Evolutionary conservation across 495 filamentous ascomycete genomes (phyloP), one percentile per base, ranked within the genome.

Genomic region (Talaromyces stipitatus): DNA sequence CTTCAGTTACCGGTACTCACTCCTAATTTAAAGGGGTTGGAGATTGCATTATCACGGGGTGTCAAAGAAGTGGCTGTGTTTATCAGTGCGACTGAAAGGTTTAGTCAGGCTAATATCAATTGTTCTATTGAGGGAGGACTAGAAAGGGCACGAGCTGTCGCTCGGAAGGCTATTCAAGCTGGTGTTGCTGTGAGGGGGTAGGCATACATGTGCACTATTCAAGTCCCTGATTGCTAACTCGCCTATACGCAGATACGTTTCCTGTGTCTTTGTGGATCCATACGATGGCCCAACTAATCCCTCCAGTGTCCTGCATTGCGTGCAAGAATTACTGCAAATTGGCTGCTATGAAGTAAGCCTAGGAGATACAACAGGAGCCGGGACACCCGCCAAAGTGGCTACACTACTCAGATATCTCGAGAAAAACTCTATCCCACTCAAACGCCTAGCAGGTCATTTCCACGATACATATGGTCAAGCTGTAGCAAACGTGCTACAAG

Each of bases 401-500:
- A 58, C 22, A 14, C 60, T 78, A 0, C 28, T 78, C 0, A 50
- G 36, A 0, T 69, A 68, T 50, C 58, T 77, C 3, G 50, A 58
- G 6, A 50, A 50, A 8, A 53, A 66, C 28, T 58, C 46, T 4
- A 60, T 77, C 3, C 65, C 76, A 0, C 43, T 64, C 0, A 27
- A 51, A 0, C 60, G 51, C 16, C 60, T 78, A 1, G 76, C 76
- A 0, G 73, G 72, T 10, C 76, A 78, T 55, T 78, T 77, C 56
- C 76, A 78, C 32, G 74, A 78, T 55, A 78, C 73, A 0, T 73
- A 76, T 46, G 72, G 74, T 5, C 71, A 71, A 53, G 76, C 66
- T 1, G 61, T 72, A 1, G 69, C 70, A 18, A 78, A 78, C 54
- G 70, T 72, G 16, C 68, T 75, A 61, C 70, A 71, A 56, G 68